Evolutionary conservation across 2,329 filamentous ascomycete species (phyloP), one percentile per base, ranked within the genome.

Genomic region (Colletotrichum sp.): DNA sequence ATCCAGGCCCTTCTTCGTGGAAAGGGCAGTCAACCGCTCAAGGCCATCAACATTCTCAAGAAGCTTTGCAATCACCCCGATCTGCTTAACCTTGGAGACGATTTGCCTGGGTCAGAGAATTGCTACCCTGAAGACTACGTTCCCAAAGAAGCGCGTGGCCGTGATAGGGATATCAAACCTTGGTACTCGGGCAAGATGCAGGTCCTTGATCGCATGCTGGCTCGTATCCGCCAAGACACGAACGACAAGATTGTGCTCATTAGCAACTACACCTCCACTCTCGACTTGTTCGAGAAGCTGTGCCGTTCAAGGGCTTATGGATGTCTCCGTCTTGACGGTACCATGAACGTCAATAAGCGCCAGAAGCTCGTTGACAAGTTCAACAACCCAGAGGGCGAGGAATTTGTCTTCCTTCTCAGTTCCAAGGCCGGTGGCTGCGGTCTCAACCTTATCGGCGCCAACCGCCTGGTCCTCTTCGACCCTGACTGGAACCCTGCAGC

Each of bases 181-280:
- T 98, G 95, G 95, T 98, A 98, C 83, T 98, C 96, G 3, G 98
- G 97, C 65, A 99, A 99, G 85, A 98, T 99, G 96, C 93, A 95
- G 81, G 97, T 99, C 5, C 91, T 99, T n/a, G 97, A 98, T 82
- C 93, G 96, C 73, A 99, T 99, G 98, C 92, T 99, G 66, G 95
- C 96, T 39, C 94, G 96, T 32, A 99, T 99, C 80, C 95, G 95
- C 19, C 93, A 96, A 80, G 96, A 99, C 81, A 99, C 97, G 1
- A 98, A 98, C 81, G 97, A 99, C 90, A 99, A 99, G 86, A 99
- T 99, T 81, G 97, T 99, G 15, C 91, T 99, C 73, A 99, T 99
- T 85, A 98, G 95, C 85, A 99, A 99, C 83, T 99, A 99, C 86
- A 99, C 97, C 0, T 95, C 97, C 80, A 99, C 97, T 0, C 90